phyloP scores from a whole-genome alignment of 805 yeast genomes.

The Geotrichum ghanense region DNA sequence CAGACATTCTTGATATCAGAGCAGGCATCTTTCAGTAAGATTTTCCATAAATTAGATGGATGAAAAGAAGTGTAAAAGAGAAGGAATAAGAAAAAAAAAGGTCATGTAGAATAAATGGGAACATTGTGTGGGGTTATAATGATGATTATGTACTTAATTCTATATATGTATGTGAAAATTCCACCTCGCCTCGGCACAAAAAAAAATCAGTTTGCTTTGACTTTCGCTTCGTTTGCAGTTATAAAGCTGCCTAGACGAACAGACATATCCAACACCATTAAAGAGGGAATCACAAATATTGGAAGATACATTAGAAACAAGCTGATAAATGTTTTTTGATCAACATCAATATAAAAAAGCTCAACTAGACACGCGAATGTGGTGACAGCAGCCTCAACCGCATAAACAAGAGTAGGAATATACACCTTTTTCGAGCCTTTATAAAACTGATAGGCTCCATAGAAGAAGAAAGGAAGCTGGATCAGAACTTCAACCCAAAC shows the following conservation, averaged over 20 bases:
- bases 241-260: neutral
- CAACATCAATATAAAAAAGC: constrained; percentile 12
- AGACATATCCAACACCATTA: constrained; percentile 39
- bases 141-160: too few species aligned
- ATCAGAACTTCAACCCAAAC: constrained; percentile 61
- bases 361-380: constrained; percentile 54
- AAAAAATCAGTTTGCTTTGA: neutral
- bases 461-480: constrained; percentile 78
- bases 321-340: constrained; percentile 17
- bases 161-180: too few species aligned
- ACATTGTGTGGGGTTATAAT: constrained; percentile 1
- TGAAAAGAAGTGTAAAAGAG: neutral
- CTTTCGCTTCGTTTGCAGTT: neutral
- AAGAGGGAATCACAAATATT: constrained; percentile 54
- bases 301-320: constrained; percentile 52
- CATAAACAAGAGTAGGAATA: constrained; percentile 49
- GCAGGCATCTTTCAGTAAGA: neutral
- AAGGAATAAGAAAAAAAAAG: too few species aligned
- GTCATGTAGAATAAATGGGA: too few species aligned
- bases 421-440: constrained; percentile 28
- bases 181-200: too few species aligned
- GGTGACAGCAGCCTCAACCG: constrained; percentile 72
- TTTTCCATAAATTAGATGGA: too few species aligned
- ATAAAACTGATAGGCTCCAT: constrained; percentile 29
- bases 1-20: neutral